Base-by-base conservation (phyloP, 768 basidiomycete genomes). In the Daedaleopsis nitida region DNA sequence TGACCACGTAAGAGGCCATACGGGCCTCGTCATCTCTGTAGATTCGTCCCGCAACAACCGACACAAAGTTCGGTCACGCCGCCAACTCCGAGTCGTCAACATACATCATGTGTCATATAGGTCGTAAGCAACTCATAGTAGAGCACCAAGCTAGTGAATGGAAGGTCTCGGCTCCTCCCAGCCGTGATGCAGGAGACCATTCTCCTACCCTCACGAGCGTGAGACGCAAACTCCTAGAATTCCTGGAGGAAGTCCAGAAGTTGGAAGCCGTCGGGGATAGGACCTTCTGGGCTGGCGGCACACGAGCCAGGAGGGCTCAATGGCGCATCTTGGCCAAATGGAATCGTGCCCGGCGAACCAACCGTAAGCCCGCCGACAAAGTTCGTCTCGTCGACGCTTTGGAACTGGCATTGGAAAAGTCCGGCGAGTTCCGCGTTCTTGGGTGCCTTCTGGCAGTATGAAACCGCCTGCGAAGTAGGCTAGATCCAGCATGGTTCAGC, bases 321-420 rank as follows among this genome's bases (percentile, higher is more conserved):
- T 1, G 76, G 70, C 6, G 73, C 65, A 16, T 59, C 75, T 47
- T 73, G 68, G 48, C 82, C 82, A 55, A 85, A 80, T 9, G 85
- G 84, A 59, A 84, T 81, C 17, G 85, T 86, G 39, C 83, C 85
- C 2, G 69, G 32, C 7, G 64, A 69, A 23, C 85, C 85, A 37
- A 79, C 75, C 13, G 71, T 61, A 48, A 75, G 60, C 42, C 77
- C 77, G 38, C 80, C 79, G 52, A 79, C 79, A 65, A 86, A 86
- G 1, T 71, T 76, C 11, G 64, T 74, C 39, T 74, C 74, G 53
- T 83, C 68, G 23, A 75, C 77, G 55, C 83, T 78, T 63, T 76
- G 72, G 71, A 80, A 85, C 69, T 86, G 86, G 68, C 83, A 86
- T 66, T 85, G 84, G 74, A 81, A 85, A 32, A 83, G 74, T 9